Conservation (phyloP, 805 yeast genomes). For the Candida michaelii region DNA sequence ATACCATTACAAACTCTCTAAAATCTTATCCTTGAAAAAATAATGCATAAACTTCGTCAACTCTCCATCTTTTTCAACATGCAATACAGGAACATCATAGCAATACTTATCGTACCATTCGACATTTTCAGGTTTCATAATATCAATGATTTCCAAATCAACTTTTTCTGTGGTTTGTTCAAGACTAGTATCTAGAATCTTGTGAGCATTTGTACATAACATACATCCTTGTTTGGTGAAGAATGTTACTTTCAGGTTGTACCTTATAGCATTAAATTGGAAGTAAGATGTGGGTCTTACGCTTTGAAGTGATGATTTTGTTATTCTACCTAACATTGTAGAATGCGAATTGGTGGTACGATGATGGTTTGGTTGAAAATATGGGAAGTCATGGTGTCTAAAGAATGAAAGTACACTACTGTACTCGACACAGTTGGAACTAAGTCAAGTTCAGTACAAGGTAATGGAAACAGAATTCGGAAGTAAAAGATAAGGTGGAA, state of each 20-base stretch:
- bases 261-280: background rate
- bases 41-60: conserved; percentile 69
- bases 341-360: background rate
- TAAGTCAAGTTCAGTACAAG: background rate
- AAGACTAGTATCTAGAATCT: conserved; percentile 45
- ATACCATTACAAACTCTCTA: conserved; percentile 45
- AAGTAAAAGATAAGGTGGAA: too few relatives aligned
- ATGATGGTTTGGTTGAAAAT: too few relatives aligned
- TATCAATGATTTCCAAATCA: conserved; percentile 48
- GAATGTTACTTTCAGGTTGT: conserved; percentile 41
- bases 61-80: conserved; percentile 50
- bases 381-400: background rate
- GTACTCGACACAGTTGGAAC: background rate
- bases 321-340: background rate
- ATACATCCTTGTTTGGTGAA: conserved; percentile 71
- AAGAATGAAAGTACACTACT: background rate
- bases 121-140: conserved; percentile 56
- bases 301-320: background rate
- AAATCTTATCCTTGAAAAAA: conserved; percentile 53
- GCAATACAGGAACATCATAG: conserved; percentile 78
- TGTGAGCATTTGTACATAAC: conserved; percentile 65
- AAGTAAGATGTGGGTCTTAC: background rate
- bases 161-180: conserved; percentile 25
- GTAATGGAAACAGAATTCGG: background rate
- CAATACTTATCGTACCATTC: conserved; percentile 72